These are phyloP conservation scores for Nannochloropsis granulata DNA, from an alignment of 108 stramenopile species.

Conservation along the genomic window DNA sequence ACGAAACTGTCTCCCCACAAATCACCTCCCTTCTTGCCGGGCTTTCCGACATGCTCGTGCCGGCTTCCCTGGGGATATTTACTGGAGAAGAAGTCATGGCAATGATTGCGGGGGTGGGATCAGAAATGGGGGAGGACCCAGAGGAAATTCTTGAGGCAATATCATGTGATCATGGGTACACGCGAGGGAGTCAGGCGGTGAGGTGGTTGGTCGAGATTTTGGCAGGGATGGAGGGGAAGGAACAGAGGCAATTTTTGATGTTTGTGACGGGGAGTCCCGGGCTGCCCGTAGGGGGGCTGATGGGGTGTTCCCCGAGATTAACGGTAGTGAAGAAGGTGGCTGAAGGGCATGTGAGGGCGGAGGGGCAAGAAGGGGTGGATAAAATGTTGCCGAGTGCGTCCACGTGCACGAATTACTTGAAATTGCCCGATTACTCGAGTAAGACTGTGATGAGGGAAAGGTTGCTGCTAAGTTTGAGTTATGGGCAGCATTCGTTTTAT, in stretches of 20 bases:
- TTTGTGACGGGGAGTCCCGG: neutral
- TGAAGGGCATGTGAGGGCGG: neutral
- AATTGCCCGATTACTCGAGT: constrained; percentile 92
- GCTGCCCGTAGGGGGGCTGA: neutral
- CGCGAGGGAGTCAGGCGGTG: neutral
- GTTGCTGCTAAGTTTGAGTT: constrained; percentile 41
- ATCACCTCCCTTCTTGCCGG: neutral
- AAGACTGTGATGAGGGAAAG: constrained; percentile 66
- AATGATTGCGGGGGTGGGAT: neutral
- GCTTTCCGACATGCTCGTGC: neutral
- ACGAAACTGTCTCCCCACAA: neutral
- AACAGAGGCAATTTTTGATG: neutral
- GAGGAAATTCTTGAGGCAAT: neutral
- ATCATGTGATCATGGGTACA: neutral
- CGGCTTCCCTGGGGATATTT: neutral
- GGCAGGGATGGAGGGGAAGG: neutral
- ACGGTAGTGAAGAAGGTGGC: neutral
- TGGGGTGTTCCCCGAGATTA: neutral
- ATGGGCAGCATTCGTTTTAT: neutral
- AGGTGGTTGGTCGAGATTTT: neutral
- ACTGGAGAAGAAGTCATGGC: neutral
- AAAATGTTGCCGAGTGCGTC: constrained; percentile 79
- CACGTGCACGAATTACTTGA: constrained; percentile 96
- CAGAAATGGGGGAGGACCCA: neutral
- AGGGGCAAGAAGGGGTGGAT: constrained; percentile 42